Evolutionary conservation across 257 asterid species (phyloP).

Genomic region (Lycium ferocissimum): DNA sequence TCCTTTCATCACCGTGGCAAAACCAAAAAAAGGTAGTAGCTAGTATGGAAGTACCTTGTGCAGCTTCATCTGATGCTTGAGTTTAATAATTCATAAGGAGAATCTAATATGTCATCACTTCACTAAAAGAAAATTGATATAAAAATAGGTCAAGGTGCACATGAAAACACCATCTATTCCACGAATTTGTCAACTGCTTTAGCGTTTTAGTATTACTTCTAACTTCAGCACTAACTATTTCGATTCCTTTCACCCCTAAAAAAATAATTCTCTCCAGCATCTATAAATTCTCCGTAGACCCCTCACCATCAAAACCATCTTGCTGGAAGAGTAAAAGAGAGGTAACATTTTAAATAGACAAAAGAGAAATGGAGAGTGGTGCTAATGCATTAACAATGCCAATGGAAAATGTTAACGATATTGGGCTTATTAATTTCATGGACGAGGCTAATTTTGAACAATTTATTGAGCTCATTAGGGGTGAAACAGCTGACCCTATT

Average conservation of each 20-base stretch:
- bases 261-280: background rate
- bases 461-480: slow-evolving; percentile 52
- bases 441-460: slow-evolving; percentile 58
- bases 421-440: slow-evolving; percentile 60
- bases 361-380: slow-evolving; percentile 39
- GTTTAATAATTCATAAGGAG: background rate
- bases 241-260: slow-evolving; percentile 46
- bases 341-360: background rate
- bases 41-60: background rate
- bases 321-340: background rate
- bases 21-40: background rate
- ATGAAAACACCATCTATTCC: background rate
- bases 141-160: background rate
- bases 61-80: background rate
- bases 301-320: slow-evolving; percentile 24
- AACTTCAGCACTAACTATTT: background rate
- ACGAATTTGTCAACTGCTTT: background rate
- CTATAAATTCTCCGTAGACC: slow-evolving; percentile 31
- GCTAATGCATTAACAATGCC: slow-evolving; percentile 24
- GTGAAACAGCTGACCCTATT: slow-evolving; percentile 46
- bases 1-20: background rate
- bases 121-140: background rate
- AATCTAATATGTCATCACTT: background rate
- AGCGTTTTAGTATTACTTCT: background rate
- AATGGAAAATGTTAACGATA: slow-evolving; percentile 32